A percentile compares a stretch with the other conserved stretches of the same genome.
Evolutionary conservation across 2,329 filamentous ascomycete species (phyloP).

Genomic region (Ceratocystis colombiana): DNA sequence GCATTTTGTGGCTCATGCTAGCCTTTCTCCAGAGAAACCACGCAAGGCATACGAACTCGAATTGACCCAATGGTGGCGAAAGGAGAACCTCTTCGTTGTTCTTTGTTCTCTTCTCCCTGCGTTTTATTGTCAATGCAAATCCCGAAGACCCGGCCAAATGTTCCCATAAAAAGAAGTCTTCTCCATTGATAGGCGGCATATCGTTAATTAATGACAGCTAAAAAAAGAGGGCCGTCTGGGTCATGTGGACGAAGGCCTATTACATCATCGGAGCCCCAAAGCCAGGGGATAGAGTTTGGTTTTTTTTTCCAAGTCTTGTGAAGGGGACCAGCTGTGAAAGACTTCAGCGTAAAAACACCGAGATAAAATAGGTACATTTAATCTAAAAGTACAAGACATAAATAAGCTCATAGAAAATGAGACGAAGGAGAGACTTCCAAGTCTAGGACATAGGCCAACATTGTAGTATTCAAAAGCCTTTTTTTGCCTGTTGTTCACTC

Average conservation of each 20-base stretch:
- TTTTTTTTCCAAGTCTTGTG: neutral
- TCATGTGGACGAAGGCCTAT: neutral
- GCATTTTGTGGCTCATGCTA: neutral
- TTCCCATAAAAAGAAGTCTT: slow-evolving; percentile 4
- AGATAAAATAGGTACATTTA: neutral
- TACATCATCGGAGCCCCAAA: neutral
- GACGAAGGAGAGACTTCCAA: neutral
- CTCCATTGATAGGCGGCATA: neutral
- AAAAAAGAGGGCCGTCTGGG: neutral
- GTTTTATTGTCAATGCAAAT: neutral
- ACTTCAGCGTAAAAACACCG: no score
- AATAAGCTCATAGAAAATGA: slow-evolving; percentile 14
- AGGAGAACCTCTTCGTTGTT: neutral
- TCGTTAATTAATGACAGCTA: neutral
- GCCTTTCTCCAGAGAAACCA: neutral
- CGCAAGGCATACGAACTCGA: neutral
- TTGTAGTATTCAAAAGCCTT: neutral
- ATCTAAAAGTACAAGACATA: slow-evolving; percentile 7
- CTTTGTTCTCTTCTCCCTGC: neutral
- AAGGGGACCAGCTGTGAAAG: neutral
- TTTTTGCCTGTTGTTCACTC: neutral
- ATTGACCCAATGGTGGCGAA: neutral
- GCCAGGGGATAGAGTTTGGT: neutral
- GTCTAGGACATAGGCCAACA: no score
- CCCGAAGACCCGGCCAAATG: neutral